A percentile compares a stretch with the other conserved stretches of the same genome.
Conservation (phyloP, 1,284 basidiomycete species). For the Serendipita sp. region DNA sequence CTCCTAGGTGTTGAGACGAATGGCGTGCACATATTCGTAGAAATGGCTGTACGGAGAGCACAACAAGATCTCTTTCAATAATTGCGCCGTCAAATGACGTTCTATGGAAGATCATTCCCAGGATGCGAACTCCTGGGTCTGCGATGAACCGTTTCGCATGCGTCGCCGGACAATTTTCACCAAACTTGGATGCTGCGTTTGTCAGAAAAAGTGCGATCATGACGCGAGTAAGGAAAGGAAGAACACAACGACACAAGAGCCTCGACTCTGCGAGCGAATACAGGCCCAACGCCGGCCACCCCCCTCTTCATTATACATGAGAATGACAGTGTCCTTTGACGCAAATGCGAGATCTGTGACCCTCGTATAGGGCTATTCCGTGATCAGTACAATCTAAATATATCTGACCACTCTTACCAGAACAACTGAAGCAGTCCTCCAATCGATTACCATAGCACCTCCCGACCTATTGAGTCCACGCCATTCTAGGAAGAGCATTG, state of each 20-base stretch:
- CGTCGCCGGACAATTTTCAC: background rate
- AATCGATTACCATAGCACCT: background rate
- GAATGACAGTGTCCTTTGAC: background rate
- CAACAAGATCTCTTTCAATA: background rate
- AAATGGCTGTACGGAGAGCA: background rate
- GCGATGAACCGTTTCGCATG: background rate
- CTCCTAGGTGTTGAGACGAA: background rate
- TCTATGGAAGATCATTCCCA: background rate
- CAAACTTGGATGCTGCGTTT: background rate
- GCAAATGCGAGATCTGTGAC: background rate
- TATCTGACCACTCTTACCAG: background rate
- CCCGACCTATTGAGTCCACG: background rate
- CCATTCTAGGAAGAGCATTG: background rate
- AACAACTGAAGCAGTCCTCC: background rate
- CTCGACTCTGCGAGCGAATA: background rate
- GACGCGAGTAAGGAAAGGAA: background rate
- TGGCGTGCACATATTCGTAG: background rate
- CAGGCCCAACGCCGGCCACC: background rate
- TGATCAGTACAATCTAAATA: background rate
- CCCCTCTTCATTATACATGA: background rate
- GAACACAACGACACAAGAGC: background rate
- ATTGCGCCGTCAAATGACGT: background rate
- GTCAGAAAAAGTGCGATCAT: background rate
- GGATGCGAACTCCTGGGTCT: background rate
- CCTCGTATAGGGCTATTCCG: background rate